Evolutionary conservation across 306 rosid species (phyloP).

Genomic region (Dalbergia cultrata): DNA sequence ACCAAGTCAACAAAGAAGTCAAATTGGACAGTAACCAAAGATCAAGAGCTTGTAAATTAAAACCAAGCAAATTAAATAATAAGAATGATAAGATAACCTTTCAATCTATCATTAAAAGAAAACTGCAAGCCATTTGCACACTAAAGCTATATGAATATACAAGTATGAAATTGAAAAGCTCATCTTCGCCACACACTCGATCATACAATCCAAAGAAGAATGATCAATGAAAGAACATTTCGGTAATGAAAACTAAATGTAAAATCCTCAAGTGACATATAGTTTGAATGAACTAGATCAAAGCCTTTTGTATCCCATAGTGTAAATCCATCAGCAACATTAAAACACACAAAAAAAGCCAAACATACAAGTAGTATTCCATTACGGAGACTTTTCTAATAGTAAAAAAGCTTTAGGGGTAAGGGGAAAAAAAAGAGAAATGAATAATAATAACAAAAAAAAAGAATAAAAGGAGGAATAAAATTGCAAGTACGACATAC

Average conservation of each 20-base stretch:
- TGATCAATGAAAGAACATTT: slow-evolving; percentile 27
- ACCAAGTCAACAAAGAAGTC: neutral
- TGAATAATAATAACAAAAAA: too few species aligned
- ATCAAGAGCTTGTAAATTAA: neutral
- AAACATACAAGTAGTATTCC: too few species aligned
- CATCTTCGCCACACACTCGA: slow-evolving; percentile 7
- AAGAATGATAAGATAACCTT: neutral
- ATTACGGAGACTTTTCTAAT: too few species aligned
- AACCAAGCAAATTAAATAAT: neutral
- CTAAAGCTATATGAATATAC: too few species aligned
- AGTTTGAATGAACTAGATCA: slow-evolving; percentile 32
- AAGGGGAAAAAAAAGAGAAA: too few species aligned
- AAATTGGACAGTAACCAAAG: slow-evolving; percentile 1
- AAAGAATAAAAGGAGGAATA: too few species aligned
- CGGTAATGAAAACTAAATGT: slow-evolving; percentile 24
- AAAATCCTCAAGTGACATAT: slow-evolving; percentile 43
- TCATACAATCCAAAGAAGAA: slow-evolving; percentile 35
- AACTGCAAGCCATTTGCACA: neutral
- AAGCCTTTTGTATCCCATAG: slow-evolving; percentile 29
- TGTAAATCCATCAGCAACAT: slow-evolving; percentile 38
- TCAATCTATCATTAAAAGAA: neutral
- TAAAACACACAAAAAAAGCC: neutral
- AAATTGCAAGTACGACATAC: too few species aligned
- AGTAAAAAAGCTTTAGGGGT: too few species aligned
- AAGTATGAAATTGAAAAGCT: too few species aligned